phyloP scores from a whole-genome alignment of 768 basidiomycete genomes.

The Phanerochaete sordida region DNA sequence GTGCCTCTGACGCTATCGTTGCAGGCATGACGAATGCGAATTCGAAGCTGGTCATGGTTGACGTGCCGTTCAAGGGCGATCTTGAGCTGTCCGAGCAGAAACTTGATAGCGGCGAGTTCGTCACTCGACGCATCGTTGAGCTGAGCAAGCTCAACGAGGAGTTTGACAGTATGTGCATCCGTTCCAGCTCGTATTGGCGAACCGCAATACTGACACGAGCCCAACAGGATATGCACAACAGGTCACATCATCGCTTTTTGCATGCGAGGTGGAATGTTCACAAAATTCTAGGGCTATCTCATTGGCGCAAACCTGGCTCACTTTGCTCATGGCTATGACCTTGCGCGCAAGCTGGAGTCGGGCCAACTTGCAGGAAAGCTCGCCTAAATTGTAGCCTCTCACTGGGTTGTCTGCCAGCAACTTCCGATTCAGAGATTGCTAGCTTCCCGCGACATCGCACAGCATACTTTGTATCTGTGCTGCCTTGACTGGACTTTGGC shows the following conservation, averaged over 20 bases:
- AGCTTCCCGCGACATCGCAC: too few species aligned
- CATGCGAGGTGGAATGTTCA: too few species aligned
- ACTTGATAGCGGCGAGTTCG: slow-evolving; percentile 85
- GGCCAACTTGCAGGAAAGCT: slow-evolving; percentile 3
- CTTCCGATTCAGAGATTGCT: too few species aligned
- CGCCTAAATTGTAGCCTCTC: too few species aligned
- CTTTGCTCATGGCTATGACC: slow-evolving; percentile 14
- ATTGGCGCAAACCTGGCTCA: slow-evolving; percentile 18
- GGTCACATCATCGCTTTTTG: too few species aligned
- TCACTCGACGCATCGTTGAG: slow-evolving; percentile 69
- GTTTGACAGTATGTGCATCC: slow-evolving; percentile 55
- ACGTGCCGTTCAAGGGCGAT: slow-evolving; percentile 61
- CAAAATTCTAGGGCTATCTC: slow-evolving; percentile 40
- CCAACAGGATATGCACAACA: too few species aligned
- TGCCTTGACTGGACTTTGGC: too few species aligned
- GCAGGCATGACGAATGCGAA: slow-evolving; percentile 92
- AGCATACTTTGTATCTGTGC: too few species aligned
- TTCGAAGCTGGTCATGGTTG: slow-evolving; percentile 81
- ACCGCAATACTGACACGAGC: too few species aligned
- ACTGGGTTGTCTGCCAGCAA: too few species aligned
- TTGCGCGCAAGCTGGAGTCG: slow-evolving; percentile 8
- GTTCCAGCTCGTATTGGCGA: not conserved
- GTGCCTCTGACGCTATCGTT: not conserved
- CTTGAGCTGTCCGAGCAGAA: slow-evolving; percentile 69
- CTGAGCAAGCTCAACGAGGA: slow-evolving; percentile 57